Conservation (phyloP, 768 basidiomycete genomes). For the Lactifluus subvellereus region DNA sequence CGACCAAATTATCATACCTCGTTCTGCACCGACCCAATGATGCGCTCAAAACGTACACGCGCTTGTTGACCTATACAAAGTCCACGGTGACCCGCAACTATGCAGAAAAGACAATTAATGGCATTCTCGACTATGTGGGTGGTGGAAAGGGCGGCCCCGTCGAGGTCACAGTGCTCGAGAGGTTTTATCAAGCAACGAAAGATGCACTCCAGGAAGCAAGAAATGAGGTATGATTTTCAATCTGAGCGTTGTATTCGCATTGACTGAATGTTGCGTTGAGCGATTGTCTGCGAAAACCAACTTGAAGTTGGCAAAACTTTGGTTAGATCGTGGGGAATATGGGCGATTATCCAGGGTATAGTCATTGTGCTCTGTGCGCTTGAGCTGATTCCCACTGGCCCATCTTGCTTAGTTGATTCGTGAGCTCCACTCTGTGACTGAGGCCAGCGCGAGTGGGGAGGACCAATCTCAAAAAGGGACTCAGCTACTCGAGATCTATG, state of each 20-base stretch:
- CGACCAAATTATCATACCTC: conserved; percentile 89
- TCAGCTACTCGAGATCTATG: conserved; percentile 92
- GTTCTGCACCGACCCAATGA: conserved; percentile 71
- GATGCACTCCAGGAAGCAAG: conserved; percentile 87
- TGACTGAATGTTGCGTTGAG: conserved; percentile 35
- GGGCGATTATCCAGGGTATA: conserved; percentile 69
- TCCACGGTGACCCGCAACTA: conserved; percentile 93
- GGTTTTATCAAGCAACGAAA: conserved; percentile 93
- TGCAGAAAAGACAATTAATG: conserved; percentile 98
- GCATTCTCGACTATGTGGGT: conserved; percentile 95
- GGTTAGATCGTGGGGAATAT: conserved; percentile 94
- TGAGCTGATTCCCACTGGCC: neutral
- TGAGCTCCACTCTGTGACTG: conserved; percentile 66
- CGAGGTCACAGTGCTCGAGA: conserved; percentile 83
- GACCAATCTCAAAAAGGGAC: conserved; percentile 93
- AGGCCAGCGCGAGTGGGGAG: conserved; percentile 54
- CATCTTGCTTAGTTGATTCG: conserved; percentile 53
- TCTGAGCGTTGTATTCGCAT: neutral
- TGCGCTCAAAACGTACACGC: conserved; percentile 79
- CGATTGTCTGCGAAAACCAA: conserved; percentile 93
- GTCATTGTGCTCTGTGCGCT: conserved; percentile 7
- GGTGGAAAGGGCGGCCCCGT: conserved; percentile 75
- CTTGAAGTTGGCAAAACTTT: conserved; percentile 92
- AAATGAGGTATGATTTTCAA: conserved; percentile 64
- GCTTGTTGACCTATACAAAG: conserved; percentile 89